Base-by-base conservation (phyloP, 2,329 filamentous ascomycete species). In the Pestalotiopsis sp. region DNA sequence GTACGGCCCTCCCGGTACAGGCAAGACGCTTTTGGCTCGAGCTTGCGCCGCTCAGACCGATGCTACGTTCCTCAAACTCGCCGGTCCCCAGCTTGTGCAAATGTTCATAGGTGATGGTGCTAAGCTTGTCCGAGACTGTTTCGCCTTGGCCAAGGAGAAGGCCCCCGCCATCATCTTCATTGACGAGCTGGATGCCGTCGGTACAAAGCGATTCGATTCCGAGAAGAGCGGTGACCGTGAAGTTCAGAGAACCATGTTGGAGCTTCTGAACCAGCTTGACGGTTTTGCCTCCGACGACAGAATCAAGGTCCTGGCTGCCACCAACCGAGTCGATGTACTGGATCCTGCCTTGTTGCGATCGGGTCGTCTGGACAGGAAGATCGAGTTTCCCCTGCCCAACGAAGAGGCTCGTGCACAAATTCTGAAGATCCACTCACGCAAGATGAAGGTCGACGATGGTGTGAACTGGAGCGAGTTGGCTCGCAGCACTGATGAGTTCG, bases 101-200 rank as follows among this genome's bases (percentile, higher is more conserved):
- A 99, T 98, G 96, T 99, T 98, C 81, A 99, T 99, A 56, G 96
- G 96, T 80, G 97, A 99, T 75, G 96, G 96, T 77, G 96, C 97
- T 58, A 99, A 99, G 84, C 89, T 99, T 38, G 96, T 99, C 57
- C 93, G 96, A 69, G 96, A 99, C 84, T 97, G 94, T 83, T 99
- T 99, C 80, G 96, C 96, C 1, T 86, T 99, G 14, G 96, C 96
- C 66, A 99, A 99, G 82, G 96, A 99, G 83, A 99, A 99, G 86
- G 96, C 96, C 0, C 97, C 96, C 0, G 94, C 96, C 69, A 99
- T 99, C 81, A 99, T 99, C 82, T 99, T 99, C 86, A 98, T 99
- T 77, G 96, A 99, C 83, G 96, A 99, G 83, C 85, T 99, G 72
- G 96, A 99, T 80, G 96, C 96, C 68, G 92, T 99, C n/a, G 96